Base-by-base conservation (phyloP, 306 rosid genomes). In the Quercus robur region DNA sequence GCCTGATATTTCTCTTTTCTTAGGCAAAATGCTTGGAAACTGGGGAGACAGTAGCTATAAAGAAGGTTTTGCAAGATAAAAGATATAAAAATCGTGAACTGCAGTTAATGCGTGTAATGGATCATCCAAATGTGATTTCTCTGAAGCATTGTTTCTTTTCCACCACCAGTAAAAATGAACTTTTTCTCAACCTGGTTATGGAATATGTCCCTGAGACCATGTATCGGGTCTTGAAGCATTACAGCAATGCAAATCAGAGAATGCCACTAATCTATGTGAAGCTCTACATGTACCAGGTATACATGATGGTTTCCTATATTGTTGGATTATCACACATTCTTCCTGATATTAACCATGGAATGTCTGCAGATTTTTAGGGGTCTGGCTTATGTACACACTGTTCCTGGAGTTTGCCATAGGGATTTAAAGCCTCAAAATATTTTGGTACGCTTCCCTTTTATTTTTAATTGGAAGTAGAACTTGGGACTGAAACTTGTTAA, bases 21-120 rank as follows among this genome's bases (percentile, higher is more conserved):
- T 72, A 94, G 99, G 99, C 99, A 25, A 94, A 91, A 83, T 94
- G 98, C 88, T 82, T 94, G 88, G 98, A 94, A 89, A 89, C 97
- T 73, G 97, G 97, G 6, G 98, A 92, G 78, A 88, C 93, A 2
- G 97, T 94, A 84, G 98, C 98, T 33, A 94, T 94, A 75, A 94
- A 94, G 84, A 94, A 94, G 81, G 97, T 94, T 72, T 85, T 94
- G 84, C 98, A 94, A 76, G 97, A 94, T 85, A 85, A 93, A 81
- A 86, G 97, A 85, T 92, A 89, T 72, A 94, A 94, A 84, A 94
- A 93, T 77, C 93, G 98, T 75, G 99, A 93, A 75, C 88, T 95
- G 61, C 98, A 95, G 87, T 79, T 95, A 75, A 93, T 95, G 99
- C 97, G 99, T 8, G 90, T 90, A 83, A 95, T 95, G 99, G 95